Conservation (phyloP, 768 basidiomycete genomes). For the Lactarius pseudohatsudake region DNA sequence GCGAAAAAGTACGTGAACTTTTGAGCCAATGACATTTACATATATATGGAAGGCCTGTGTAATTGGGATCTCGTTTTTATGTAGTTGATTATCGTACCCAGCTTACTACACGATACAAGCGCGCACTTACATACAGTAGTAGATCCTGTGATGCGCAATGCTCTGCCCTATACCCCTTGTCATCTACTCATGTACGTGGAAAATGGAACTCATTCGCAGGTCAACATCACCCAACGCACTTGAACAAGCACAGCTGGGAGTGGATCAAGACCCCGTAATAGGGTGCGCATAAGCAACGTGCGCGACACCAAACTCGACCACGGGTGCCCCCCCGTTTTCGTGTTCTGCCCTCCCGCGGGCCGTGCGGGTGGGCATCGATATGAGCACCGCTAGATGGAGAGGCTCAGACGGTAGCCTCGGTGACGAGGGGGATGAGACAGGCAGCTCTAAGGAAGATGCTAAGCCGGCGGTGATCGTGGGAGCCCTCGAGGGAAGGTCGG, state of each 20-base stretch:
- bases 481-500: not conserved
- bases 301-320: constrained; percentile 19
- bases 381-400: constrained; percentile 4
- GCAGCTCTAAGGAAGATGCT: not conserved
- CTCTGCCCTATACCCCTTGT: not conserved
- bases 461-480: too few relatives aligned
- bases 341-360: not conserved
- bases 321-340: constrained; percentile 4
- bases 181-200: not conserved
- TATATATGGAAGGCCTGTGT: constrained; percentile 6
- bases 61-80: constrained; percentile 15
- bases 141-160: not conserved
- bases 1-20: not conserved
- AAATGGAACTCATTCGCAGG: not conserved
- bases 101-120: not conserved
- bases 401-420: not conserved
- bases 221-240: not conserved
- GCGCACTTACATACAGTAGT: not conserved
- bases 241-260: not conserved
- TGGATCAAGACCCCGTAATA: not conserved
- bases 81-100: constrained; percentile 13
- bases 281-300: not conserved
- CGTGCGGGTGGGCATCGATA: constrained; percentile 16
- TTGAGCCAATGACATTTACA: not conserved
- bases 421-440: not conserved